Evolutionary conservation across 129 eudicot species (phyloP).

Genomic region (Flaveria robusta): DNA sequence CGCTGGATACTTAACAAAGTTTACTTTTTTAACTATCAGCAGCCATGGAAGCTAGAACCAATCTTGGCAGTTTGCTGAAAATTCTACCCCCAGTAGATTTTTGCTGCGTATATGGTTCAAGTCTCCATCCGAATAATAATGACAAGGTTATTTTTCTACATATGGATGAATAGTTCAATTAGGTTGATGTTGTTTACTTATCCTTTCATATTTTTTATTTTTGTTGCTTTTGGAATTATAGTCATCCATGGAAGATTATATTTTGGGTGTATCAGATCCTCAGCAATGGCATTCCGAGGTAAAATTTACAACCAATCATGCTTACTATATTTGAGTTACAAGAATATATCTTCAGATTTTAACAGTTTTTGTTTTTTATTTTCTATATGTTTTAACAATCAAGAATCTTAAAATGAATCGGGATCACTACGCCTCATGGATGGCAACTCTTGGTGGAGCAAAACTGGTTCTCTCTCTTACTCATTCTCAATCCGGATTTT

Average conservation of each 20-base stretch:
- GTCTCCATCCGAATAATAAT: constrained; percentile 75
- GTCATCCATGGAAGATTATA: constrained; percentile 90
- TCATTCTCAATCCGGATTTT: not conserved
- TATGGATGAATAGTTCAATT: not conserved
- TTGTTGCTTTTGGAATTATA: no score
- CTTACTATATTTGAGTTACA: constrained; percentile 1
- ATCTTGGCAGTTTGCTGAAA: constrained; percentile 56
- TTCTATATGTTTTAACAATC: constrained; percentile 2
- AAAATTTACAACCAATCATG: not conserved
- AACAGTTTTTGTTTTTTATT: not conserved
- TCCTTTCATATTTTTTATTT: no score
- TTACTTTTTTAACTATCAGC: constrained; percentile 11
- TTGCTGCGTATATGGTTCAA: constrained; percentile 79
- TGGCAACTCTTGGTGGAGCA: constrained; percentile 80
- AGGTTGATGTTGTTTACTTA: no score
- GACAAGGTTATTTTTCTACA: constrained; percentile 58
- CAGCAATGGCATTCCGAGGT: constrained; percentile 86
- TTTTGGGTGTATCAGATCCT: constrained; percentile 90
- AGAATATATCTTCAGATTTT: constrained; percentile 20
- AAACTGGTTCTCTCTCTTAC: constrained; percentile 61
- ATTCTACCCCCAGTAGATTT: constrained; percentile 85
- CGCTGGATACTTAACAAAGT: not conserved
- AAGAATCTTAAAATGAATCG: constrained; percentile 80
- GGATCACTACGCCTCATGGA: constrained; percentile 83
- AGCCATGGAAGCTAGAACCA: constrained; percentile 38